phyloP scores from a whole-genome alignment of 1,284 basidiomycete species.

The Kalmanozyma brasiliensis region DNA sequence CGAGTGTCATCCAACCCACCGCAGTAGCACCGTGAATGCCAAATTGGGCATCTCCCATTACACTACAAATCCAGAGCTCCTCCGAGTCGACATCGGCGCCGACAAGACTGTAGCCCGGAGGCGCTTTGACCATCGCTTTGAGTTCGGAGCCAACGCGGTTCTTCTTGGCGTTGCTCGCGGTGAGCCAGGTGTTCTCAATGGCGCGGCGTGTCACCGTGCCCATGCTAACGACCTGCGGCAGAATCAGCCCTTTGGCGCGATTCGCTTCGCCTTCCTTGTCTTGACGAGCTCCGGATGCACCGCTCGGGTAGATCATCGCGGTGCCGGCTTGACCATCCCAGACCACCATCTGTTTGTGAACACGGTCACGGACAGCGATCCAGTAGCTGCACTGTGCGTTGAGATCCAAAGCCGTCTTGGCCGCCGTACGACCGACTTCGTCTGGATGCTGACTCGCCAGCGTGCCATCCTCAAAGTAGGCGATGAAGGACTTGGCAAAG shows the following conservation, averaged over 20 bases:
- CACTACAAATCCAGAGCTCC: slow-evolving; percentile 98
- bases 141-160: slow-evolving; percentile 97
- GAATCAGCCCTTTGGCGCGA: slow-evolving; percentile 84
- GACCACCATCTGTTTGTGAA: slow-evolving; percentile 91
- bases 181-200: slow-evolving; percentile 98
- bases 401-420: slow-evolving; percentile 86
- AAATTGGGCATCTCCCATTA: slow-evolving; percentile 98
- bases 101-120: slow-evolving; percentile 90
- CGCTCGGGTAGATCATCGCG: slow-evolving; percentile 68
- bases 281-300: slow-evolving; percentile 48
- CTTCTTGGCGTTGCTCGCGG: slow-evolving; percentile 96
- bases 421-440: slow-evolving; percentile 75
- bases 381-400: slow-evolving; percentile 97
- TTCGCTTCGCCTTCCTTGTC: slow-evolving; percentile 51
- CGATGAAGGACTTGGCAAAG: slow-evolving; percentile 87
- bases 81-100: slow-evolving; percentile 99
- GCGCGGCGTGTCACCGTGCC: slow-evolving; percentile 96
- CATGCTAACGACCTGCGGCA: slow-evolving; percentile 97
- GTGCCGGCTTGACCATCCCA: slow-evolving; percentile 75
- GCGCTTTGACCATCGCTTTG: slow-evolving; percentile 95
- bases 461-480: slow-evolving; percentile 82
- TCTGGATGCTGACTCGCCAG: slow-evolving; percentile 66
- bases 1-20: slow-evolving; percentile 99
- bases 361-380: slow-evolving; percentile 92
- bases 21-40: slow-evolving; percentile 96